A percentile compares a stretch with the other conserved stretches of the same genome.
Conservation (phyloP, 1,139 yeast genomes). For the Wickerhamiella infanticola region DNA sequence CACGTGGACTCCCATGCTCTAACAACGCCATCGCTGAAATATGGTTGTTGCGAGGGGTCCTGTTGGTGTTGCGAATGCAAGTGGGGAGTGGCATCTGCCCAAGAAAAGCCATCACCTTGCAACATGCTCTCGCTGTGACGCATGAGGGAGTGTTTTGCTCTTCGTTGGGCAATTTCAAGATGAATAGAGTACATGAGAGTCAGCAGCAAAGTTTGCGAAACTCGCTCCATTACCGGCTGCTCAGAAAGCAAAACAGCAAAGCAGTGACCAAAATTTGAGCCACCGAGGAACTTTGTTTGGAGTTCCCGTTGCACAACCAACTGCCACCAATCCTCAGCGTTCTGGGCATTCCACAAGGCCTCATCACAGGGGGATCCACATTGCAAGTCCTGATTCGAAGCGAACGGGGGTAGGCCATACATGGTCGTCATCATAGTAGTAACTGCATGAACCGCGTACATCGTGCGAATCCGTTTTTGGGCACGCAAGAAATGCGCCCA, state of each 20-base stretch:
- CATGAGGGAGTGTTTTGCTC: neutral
- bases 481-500: constrained; percentile 65
- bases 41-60: neutral
- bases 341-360: constrained; percentile 49
- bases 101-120: neutral
- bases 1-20: constrained; percentile 29
- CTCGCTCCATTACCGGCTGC: constrained; percentile 19
- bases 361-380: constrained; percentile 73
- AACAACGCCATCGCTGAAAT: constrained; percentile 8
- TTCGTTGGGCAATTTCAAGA: constrained; percentile 27
- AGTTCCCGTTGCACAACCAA: constrained; percentile 16
- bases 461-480: constrained; percentile 74
- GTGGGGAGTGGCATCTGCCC: neutral
- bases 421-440: constrained; percentile 56
- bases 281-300: neutral
- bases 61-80: neutral
- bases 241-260: constrained; percentile 18
- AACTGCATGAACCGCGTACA: constrained; percentile 61
- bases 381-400: constrained; percentile 42
- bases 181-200: constrained; percentile 58
- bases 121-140: neutral
- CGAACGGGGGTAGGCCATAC: constrained; percentile 44
- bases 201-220: constrained; percentile 35
- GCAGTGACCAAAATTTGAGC: constrained; percentile 15
- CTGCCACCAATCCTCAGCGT: constrained; percentile 43